Percentiles rank a stretch among this genome's conserved stretches.
phyloP scores from a whole-genome alignment of 2,329 filamentous ascomycete species.

The Trichoderma breve region DNA sequence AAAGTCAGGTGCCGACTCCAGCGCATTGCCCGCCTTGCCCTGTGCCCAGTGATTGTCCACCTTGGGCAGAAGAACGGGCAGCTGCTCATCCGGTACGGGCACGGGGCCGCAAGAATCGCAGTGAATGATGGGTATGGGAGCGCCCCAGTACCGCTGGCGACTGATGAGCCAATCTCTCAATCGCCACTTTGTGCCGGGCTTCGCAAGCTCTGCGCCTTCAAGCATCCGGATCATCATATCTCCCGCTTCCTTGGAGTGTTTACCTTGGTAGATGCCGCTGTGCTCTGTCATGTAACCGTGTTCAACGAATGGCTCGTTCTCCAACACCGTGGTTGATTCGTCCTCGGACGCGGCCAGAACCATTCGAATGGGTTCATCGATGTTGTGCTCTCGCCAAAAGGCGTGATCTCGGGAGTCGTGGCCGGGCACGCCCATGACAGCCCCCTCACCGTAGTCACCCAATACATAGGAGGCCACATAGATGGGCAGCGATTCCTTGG shows the following conservation, averaged over 20 bases:
- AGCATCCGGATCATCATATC: constrained; percentile 58
- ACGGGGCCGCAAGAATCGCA: constrained; percentile 74
- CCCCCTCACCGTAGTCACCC: constrained; percentile 80
- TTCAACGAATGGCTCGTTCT: constrained; percentile 57
- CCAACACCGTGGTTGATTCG: constrained; percentile 43
- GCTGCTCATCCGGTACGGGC: constrained; percentile 70
- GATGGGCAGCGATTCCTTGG: constrained; percentile 63
- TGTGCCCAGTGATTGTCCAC: constrained; percentile 67
- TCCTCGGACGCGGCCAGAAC: constrained; percentile 58
- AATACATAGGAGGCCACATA: constrained; percentile 84
- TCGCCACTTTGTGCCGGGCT: constrained; percentile 70
- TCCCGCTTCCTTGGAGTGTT: constrained; percentile 61
- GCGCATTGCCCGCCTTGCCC: constrained; percentile 71
- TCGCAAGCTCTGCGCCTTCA: constrained; percentile 55
- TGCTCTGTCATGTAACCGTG: constrained; percentile 66
- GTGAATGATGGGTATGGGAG: constrained; percentile 86
- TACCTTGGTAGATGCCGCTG: constrained; percentile 63
- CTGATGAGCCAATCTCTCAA: constrained; percentile 88
- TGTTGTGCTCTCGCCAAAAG: constrained; percentile 74
- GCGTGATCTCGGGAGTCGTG: constrained; percentile 76
- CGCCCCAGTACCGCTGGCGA: constrained; percentile 89
- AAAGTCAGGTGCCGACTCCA: constrained; percentile 71
- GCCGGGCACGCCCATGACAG: constrained; percentile 88
- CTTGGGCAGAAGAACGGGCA: constrained; percentile 73
- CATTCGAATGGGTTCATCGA: constrained; percentile 57